These are phyloP conservation scores for Tetramitus jugosus DNA, from an alignment of 208 protist genomes.

Conservation along the genomic window DNA sequence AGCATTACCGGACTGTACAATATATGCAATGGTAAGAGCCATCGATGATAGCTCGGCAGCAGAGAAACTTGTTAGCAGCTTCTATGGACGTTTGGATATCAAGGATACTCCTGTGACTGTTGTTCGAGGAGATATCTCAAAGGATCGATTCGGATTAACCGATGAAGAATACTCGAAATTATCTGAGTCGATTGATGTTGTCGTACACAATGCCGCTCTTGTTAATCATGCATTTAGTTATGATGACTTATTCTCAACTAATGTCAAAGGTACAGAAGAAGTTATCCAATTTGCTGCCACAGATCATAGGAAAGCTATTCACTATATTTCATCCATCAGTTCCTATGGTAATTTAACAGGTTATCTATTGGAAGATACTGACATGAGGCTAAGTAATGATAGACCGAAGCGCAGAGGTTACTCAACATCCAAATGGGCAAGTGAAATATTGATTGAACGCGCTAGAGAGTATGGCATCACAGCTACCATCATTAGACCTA, in stretches of 20 bases:
- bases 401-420: too few relatives aligned
- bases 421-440: background rate
- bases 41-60: too few relatives aligned
- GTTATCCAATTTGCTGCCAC: background rate
- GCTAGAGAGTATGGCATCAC: background rate
- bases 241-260: background rate
- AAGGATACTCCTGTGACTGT: too few relatives aligned
- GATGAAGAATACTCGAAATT: background rate
- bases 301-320: background rate
- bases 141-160: background rate
- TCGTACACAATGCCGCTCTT: background rate
- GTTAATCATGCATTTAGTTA: background rate
- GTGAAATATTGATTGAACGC: background rate
- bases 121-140: background rate
- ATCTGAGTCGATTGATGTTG: background rate
- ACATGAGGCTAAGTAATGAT: too few relatives aligned
- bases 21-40: too few relatives aligned
- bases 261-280: background rate
- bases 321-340: background rate
- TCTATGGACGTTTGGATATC: too few relatives aligned
- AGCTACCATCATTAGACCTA: background rate
- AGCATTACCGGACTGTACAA: too few relatives aligned
- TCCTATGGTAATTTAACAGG: background rate
- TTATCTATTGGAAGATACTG: background rate
- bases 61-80: too few relatives aligned